These are phyloP conservation scores for Scheffersomyces lignosus DNA, from an alignment of 805 yeast genomes.

Conservation along the genomic window DNA sequence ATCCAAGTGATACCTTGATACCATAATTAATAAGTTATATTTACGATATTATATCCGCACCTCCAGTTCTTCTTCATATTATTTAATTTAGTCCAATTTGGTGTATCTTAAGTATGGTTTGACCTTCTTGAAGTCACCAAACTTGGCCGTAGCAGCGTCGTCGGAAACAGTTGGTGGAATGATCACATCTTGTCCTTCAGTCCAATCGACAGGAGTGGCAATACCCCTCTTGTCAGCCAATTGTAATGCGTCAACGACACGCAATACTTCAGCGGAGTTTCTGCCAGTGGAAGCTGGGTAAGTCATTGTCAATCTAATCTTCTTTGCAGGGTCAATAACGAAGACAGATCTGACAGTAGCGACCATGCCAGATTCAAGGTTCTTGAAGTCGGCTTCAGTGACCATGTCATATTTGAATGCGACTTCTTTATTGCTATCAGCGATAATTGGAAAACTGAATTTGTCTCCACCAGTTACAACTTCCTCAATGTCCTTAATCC, in stretches of 20 bases:
- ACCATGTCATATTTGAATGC: slow-evolving; percentile 68
- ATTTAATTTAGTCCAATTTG: slow-evolving; percentile 13
- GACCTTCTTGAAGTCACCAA: slow-evolving; percentile 60
- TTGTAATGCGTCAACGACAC: slow-evolving; percentile 71
- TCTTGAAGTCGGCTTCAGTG: slow-evolving; percentile 66
- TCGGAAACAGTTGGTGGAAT: slow-evolving; percentile 66
- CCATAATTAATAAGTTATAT: background rate
- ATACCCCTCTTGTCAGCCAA: slow-evolving; percentile 59
- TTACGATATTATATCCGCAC: background rate
- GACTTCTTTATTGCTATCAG: slow-evolving; percentile 62
- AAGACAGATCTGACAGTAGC: slow-evolving; percentile 72
- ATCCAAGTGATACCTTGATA: no score
- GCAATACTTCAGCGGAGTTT: slow-evolving; percentile 71
- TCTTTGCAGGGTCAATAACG: slow-evolving; percentile 67
- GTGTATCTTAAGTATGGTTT: slow-evolving; percentile 68
- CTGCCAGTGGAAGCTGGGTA: slow-evolving; percentile 77
- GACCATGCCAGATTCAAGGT: slow-evolving; percentile 64
- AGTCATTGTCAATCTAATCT: slow-evolving; percentile 59
- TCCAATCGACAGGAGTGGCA: slow-evolving; percentile 75
- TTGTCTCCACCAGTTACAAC: slow-evolving; percentile 53
- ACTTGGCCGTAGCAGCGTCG: slow-evolving; percentile 57
- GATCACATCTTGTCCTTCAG: slow-evolving; percentile 70
- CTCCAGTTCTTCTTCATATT: background rate
- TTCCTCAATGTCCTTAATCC: slow-evolving; percentile 81
- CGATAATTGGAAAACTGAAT: slow-evolving; percentile 65